These are phyloP conservation scores for Wilcoxina mikolae DNA, from an alignment of 495 filamentous ascomycete genomes.

Conservation along the genomic window DNA sequence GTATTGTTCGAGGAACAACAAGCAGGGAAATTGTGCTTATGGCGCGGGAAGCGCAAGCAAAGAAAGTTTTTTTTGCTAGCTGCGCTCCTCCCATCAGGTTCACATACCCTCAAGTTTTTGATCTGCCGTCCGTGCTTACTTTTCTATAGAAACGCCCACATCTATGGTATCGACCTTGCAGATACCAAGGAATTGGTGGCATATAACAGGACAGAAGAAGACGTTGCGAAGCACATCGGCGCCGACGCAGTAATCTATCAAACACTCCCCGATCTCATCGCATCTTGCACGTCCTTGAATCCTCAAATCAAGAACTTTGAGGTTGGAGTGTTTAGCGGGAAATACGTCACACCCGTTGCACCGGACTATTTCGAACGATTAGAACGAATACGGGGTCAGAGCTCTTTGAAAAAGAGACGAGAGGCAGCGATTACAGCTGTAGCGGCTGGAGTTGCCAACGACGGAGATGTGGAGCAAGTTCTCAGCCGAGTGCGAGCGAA, in stretches of 20 bases:
- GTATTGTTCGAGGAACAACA: slow-evolving; percentile 85
- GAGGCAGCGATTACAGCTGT: slow-evolving; percentile 56
- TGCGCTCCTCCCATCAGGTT: slow-evolving; percentile 71
- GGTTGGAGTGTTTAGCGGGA: slow-evolving; percentile 90
- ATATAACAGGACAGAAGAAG: slow-evolving; percentile 50
- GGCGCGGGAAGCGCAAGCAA: slow-evolving; percentile 81
- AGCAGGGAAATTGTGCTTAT: slow-evolving; percentile 83
- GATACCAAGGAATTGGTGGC: slow-evolving; percentile 72
- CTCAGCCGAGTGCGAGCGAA: slow-evolving; percentile 44
- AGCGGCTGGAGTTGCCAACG: slow-evolving; percentile 46
- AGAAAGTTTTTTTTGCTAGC: slow-evolving; percentile 77
- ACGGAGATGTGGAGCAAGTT: slow-evolving; percentile 47
- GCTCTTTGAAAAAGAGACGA: slow-evolving; percentile 53
- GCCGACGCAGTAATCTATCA: slow-evolving; percentile 91
- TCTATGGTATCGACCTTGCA: slow-evolving; percentile 85
- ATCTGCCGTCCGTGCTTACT: slow-evolving; percentile 1
- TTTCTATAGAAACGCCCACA: slow-evolving; percentile 42
- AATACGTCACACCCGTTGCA: slow-evolving; percentile 70
- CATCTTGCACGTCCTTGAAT: slow-evolving; percentile 41
- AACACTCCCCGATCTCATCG: slow-evolving; percentile 66
- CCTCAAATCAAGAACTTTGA: slow-evolving; percentile 53
- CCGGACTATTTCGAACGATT: slow-evolving; percentile 80
- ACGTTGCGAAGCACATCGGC: slow-evolving; percentile 67
- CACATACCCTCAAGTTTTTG: slow-evolving; percentile 12
- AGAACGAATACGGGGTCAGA: slow-evolving; percentile 59